Conservation (phyloP, 495 filamentous ascomycete genomes). For the Podospora pseudocomata region DNA sequence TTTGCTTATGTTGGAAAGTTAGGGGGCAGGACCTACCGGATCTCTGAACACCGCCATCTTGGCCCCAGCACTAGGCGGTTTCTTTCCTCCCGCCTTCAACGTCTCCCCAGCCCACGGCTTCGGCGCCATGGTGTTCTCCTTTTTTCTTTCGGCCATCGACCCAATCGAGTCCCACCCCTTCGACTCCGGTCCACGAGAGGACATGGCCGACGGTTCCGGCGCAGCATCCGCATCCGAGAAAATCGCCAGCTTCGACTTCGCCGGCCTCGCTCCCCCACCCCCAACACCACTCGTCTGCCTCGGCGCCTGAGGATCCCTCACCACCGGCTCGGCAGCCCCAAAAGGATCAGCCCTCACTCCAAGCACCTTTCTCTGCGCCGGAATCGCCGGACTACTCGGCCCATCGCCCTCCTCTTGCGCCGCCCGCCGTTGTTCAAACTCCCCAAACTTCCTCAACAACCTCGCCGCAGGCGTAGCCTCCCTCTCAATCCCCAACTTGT, state of each 20-base stretch:
- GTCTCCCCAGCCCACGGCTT: slow-evolving; percentile 92
- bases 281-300: slow-evolving; percentile 46
- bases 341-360: slow-evolving; percentile 85
- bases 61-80: slow-evolving; percentile 49
- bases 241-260: slow-evolving; percentile 80
- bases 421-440: slow-evolving; percentile 78
- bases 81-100: slow-evolving; percentile 78
- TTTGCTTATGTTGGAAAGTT: slow-evolving; percentile 35
- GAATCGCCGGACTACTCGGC: slow-evolving; percentile 81
- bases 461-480: slow-evolving; percentile 81
- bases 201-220: slow-evolving; percentile 45
- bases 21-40: slow-evolving; percentile 65
- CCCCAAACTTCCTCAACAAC: slow-evolving; percentile 78
- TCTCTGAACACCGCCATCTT: slow-evolving; percentile 96
- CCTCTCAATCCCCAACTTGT: slow-evolving; percentile 77
- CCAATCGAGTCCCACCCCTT: slow-evolving; percentile 93
- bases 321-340: slow-evolving; percentile 38
- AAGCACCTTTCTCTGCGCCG: slow-evolving; percentile 76
- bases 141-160: slow-evolving; percentile 78
- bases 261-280: slow-evolving; percentile 52
- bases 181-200: slow-evolving; percentile 44
- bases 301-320: slow-evolving; percentile 65
- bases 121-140: slow-evolving; percentile 85
- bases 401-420: slow-evolving; percentile 54
- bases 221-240: slow-evolving; percentile 73